Conservation (phyloP, 2,329 filamentous ascomycete genomes). For the Aspergillus melleus region DNA sequence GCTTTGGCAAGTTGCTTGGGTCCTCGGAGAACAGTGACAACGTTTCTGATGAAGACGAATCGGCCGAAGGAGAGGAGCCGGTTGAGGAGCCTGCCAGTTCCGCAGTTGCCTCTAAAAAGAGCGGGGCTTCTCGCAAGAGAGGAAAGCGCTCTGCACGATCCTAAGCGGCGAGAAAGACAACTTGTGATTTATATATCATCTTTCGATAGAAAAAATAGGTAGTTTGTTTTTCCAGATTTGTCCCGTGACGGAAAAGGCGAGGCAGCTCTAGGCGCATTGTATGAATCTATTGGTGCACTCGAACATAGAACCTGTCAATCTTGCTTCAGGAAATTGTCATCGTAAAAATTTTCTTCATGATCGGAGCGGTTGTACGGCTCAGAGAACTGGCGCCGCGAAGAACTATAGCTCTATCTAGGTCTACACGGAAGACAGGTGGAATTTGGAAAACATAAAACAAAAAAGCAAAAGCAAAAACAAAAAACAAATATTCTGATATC, state of each 20-base stretch:
- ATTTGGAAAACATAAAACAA: not conserved
- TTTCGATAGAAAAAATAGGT: not conserved
- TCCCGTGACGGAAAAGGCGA: not conserved
- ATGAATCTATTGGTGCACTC: not conserved
- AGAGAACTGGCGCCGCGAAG: too few relatives aligned
- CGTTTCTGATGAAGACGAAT: conserved; percentile 19
- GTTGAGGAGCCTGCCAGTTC: conserved; percentile 27
- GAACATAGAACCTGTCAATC: not conserved
- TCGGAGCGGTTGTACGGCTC: too few relatives aligned
- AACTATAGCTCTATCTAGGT: not conserved
- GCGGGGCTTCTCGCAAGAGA: conserved; percentile 24
- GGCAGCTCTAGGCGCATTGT: not conserved
- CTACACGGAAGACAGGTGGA: not conserved
- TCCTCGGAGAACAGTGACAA: conserved; percentile 11
- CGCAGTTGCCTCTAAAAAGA: conserved; percentile 22
- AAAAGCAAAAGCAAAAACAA: not conserved
- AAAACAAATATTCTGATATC: not conserved
- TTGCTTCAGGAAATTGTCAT: not conserved
- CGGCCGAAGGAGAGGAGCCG: conserved; percentile 21
- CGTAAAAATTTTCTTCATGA: too few relatives aligned
- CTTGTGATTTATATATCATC: not conserved
- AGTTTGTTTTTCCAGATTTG: not conserved
- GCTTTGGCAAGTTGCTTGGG: conserved; percentile 30
- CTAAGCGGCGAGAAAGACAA: conserved; percentile 11
- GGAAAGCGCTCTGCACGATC: conserved; percentile 32